phyloP scores from a whole-genome alignment of 441 rosid species.

The Melastoma candidum region DNA sequence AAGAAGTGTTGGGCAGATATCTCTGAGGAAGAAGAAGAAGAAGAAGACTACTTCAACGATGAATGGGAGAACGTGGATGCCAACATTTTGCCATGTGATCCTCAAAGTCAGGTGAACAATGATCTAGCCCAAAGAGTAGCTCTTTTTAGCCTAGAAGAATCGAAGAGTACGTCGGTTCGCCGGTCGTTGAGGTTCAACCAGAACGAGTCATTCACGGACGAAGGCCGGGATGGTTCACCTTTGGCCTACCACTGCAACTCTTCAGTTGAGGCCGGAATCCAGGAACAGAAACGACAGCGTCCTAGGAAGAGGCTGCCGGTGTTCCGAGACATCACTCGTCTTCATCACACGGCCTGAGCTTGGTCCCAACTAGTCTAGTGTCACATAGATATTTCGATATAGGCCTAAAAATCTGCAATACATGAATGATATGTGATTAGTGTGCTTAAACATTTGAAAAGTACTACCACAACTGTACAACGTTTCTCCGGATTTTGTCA shows the following conservation, averaged over 20 bases:
- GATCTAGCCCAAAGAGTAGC: constrained; percentile 17
- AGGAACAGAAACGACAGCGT: constrained; percentile 6
- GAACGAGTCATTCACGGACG: background rate
- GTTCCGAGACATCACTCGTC: constrained; percentile 44
- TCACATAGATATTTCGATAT: too few relatives aligned
- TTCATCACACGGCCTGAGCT: constrained; percentile 3
- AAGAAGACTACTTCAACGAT: constrained; percentile 23
- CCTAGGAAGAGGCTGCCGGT: constrained; percentile 41
- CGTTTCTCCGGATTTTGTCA: too few relatives aligned
- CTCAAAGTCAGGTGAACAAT: constrained; percentile 17
- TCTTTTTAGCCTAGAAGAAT: constrained; percentile 20
- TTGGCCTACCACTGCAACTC: too few relatives aligned
- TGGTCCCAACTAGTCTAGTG: too few relatives aligned
- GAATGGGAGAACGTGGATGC: constrained; percentile 26
- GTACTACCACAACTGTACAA: too few relatives aligned
- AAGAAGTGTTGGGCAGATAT: constrained; percentile 78
- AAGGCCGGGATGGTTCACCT: too few relatives aligned
- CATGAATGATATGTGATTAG: too few relatives aligned
- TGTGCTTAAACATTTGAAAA: too few relatives aligned
- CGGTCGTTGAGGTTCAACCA: constrained; percentile 21
- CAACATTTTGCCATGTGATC: constrained; percentile 23
- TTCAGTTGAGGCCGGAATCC: background rate
- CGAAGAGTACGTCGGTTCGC: constrained; percentile 14
- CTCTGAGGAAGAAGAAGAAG: constrained; percentile 58
- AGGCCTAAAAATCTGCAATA: too few relatives aligned